Conservation (phyloP, 2,329 filamentous ascomycete species). For the Talaromyces albobiverticillius region DNA sequence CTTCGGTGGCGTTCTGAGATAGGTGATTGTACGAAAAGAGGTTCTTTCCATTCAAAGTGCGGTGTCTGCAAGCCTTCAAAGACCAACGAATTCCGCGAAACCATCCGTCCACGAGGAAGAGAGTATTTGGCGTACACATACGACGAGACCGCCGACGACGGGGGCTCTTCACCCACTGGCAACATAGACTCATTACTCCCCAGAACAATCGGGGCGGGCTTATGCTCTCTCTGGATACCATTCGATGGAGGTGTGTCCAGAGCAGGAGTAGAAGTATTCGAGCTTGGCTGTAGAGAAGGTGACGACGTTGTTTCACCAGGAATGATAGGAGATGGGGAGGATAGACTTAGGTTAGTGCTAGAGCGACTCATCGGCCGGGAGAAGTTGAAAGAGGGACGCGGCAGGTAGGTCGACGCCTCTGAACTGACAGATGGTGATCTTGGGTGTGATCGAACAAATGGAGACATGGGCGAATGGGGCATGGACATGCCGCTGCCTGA, state of each 20-base stretch:
- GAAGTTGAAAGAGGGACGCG: conserved; percentile 84
- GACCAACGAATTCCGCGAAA: conserved; percentile 66
- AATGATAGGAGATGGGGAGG: conserved; percentile 28
- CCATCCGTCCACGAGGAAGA: conserved; percentile 75
- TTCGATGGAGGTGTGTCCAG: not conserved
- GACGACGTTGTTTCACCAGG: conserved; percentile 37
- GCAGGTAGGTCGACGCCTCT: conserved; percentile 68
- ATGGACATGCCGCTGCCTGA: conserved; percentile 63
- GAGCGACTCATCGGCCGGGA: conserved; percentile 76
- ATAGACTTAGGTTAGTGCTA: conserved; percentile 33
- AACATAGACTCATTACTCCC: conserved; percentile 17
- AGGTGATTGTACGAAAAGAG: conserved; percentile 42
- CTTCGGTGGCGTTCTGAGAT: conserved; percentile 28
- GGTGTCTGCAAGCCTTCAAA: conserved; percentile 55
- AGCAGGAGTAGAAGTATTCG: conserved; percentile 2
- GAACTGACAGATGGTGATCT: conserved; percentile 84
- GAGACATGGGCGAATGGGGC: conserved; percentile 63
- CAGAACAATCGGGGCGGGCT: conserved; percentile 32
- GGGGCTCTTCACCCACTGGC: conserved; percentile 25
- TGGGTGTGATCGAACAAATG: conserved; percentile 59
- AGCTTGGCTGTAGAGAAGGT: not conserved
- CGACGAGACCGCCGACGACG: conserved; percentile 57
- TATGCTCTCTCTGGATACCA: conserved; percentile 20
- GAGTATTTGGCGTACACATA: conserved; percentile 85
- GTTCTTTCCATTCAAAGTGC: conserved; percentile 65